phyloP scores from a whole-genome alignment of 2,329 filamentous ascomycete species.

The Clarireedia monteithiana region DNA sequence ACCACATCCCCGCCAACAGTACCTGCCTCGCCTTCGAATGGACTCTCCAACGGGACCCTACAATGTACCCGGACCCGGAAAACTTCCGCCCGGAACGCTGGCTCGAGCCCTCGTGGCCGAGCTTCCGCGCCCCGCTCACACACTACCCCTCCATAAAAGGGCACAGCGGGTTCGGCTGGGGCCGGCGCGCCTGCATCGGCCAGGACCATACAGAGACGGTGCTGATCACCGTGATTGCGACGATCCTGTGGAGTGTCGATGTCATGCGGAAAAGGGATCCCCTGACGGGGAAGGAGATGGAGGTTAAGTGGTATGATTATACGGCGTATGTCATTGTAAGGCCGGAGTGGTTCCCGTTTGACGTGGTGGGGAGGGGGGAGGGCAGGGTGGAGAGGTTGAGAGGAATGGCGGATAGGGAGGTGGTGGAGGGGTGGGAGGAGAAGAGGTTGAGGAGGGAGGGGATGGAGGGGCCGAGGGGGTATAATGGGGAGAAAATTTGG shows the following conservation, averaged over 20 bases:
- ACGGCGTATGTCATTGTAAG: conserved; percentile 4
- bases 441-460: neutral
- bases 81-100: conserved; percentile 34
- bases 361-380: neutral
- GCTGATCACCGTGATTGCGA: neutral
- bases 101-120: conserved; percentile 14
- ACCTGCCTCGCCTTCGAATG: conserved; percentile 31
- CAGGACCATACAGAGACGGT: conserved; percentile 38
- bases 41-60: conserved; percentile 26
- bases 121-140: conserved; percentile 36
- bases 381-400: neutral
- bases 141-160: conserved; percentile 30
- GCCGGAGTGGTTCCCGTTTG: conserved; percentile 6
- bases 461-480: neutral
- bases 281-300: neutral
- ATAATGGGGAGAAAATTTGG: neutral
- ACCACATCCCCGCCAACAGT: conserved; percentile 14
- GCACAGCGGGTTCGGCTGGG: conserved; percentile 43
- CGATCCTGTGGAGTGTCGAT: conserved; percentile 2
- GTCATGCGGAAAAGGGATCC: neutral
- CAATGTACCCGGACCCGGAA: conserved; percentile 34
- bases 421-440: conserved; percentile 1
- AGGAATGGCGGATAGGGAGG: neutral
- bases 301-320: conserved; percentile 2
- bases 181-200: conserved; percentile 42